Percentiles rank a stretch among this genome's conserved stretches.
phyloP scores from a whole-genome alignment of 2,329 filamentous ascomycete species.

The Tolypocladium endophyticum region DNA sequence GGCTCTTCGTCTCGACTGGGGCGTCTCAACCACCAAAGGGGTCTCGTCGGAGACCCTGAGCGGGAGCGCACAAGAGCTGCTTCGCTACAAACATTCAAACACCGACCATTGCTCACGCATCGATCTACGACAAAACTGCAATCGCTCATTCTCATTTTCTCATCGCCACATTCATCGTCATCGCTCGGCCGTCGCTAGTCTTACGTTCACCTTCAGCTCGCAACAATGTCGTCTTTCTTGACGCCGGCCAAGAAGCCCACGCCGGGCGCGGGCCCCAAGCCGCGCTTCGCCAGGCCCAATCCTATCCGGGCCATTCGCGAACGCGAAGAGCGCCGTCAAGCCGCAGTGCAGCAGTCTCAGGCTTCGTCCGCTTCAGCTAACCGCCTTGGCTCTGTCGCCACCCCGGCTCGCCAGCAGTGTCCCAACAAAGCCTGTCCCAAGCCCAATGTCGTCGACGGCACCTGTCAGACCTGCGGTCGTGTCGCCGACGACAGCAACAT shows the following conservation, averaged over 20 bases:
- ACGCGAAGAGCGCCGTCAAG: conserved; percentile 33
- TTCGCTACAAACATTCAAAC: background rate
- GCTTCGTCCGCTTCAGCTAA: conserved; percentile 17
- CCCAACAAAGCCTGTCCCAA: conserved; percentile 51
- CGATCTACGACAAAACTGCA: background rate
- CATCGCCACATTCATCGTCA: background rate
- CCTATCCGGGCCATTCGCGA: conserved; percentile 41
- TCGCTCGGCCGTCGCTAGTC: too few species aligned
- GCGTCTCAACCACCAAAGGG: background rate
- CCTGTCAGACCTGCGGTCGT: conserved; percentile 77
- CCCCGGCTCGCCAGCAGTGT: conserved; percentile 33
- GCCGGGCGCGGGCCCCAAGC: conserved; percentile 20
- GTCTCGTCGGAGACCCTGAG: background rate
- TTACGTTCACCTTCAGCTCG: too few species aligned
- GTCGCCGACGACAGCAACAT: conserved; percentile 81
- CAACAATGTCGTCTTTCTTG: conserved; percentile 38
- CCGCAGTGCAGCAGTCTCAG: conserved; percentile 14
- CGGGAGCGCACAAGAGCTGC: background rate
- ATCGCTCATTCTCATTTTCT: background rate
- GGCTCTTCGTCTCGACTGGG: background rate
- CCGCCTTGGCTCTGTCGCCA: conserved; percentile 19
- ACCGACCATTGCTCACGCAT: background rate
- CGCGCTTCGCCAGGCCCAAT: conserved; percentile 33
- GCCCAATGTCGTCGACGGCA: conserved; percentile 51
- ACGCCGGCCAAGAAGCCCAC: conserved; percentile 26